Percentiles rank a stretch among this genome's conserved stretches.
These are phyloP conservation scores for Linum lewisii DNA, from an alignment of 345 rosid species.

Conservation along the genomic window DNA sequence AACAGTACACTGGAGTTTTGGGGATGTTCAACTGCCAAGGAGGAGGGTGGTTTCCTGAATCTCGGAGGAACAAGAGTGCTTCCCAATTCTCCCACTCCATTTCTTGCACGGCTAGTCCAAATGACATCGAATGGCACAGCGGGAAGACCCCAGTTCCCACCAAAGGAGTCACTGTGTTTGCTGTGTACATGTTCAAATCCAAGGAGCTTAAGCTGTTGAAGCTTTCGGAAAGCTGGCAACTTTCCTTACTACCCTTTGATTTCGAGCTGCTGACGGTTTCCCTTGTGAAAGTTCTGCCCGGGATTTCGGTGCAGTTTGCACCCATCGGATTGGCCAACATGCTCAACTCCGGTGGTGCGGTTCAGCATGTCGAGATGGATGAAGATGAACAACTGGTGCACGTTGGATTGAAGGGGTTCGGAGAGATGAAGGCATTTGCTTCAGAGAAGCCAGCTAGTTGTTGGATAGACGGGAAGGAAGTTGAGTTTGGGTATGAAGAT, in stretches of 20 bases:
- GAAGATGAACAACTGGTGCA: conserved; percentile 8
- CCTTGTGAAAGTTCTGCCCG: conserved; percentile 13
- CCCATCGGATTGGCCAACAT: conserved; percentile 24
- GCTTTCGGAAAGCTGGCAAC: conserved; percentile 10
- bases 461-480: conserved; percentile 7
- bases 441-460: conserved; percentile 18
- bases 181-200: conserved; percentile 12
- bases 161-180: background rate
- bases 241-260: conserved; percentile 16
- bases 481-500: conserved; percentile 6
- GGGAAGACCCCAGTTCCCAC: background rate
- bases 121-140: background rate
- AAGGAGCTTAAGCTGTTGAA: conserved; percentile 15
- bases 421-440: conserved; percentile 19
- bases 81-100: background rate
- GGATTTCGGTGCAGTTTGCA: conserved; percentile 15
- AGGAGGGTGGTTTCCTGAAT: background rate
- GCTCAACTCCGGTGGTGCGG: conserved; percentile 24
- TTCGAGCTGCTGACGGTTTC: conserved; percentile 24
- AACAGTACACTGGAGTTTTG: background rate
- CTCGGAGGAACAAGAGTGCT: background rate
- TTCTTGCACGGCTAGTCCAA: background rate
- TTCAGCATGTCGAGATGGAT: conserved; percentile 11
- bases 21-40: conserved; percentile 6
- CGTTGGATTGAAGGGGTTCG: conserved; percentile 17